A percentile compares a stretch with the other conserved stretches of the same genome.
phyloP scores from a whole-genome alignment of 2,329 filamentous ascomycete genomes.

The Penicillium sp. region DNA sequence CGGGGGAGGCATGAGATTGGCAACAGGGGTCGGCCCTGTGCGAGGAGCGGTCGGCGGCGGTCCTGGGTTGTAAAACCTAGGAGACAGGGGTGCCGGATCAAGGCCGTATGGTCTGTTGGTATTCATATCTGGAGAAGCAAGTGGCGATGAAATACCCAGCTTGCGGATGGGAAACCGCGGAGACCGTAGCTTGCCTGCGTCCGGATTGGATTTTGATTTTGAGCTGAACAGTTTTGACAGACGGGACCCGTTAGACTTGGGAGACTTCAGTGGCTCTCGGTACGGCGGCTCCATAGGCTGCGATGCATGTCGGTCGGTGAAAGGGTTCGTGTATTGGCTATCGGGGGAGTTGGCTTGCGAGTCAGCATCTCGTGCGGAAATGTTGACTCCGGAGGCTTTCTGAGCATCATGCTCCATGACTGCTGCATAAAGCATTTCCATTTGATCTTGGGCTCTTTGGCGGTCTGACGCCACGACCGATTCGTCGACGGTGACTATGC shows the following conservation, averaged over 20 bases:
- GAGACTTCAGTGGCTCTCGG: constrained; percentile 22
- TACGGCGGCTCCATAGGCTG: constrained; percentile 26
- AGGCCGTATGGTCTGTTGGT: constrained; percentile 48
- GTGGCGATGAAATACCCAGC: constrained; percentile 59
- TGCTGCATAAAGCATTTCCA: constrained; percentile 87
- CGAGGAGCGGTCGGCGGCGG: constrained; percentile 56
- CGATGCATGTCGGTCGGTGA: constrained; percentile 31
- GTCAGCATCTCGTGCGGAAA: constrained; percentile 19
- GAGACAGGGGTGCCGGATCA: constrained; percentile 58
- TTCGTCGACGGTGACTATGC: constrained; percentile 74
- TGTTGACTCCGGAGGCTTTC: constrained; percentile 35
- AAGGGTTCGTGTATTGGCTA: constrained; percentile 30
- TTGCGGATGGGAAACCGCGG: constrained; percentile 51
- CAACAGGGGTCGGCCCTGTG: constrained; percentile 20
- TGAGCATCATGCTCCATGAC: constrained; percentile 83
- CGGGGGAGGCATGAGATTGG: constrained; percentile 13
- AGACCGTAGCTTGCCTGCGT: constrained; percentile 46
- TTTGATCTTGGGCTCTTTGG: constrained; percentile 73
- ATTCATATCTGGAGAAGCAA: constrained; percentile 49
- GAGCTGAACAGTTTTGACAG: constrained; percentile 46
- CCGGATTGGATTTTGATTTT: constrained; percentile 41
- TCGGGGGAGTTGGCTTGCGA: constrained; percentile 25
- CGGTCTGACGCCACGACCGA: constrained; percentile 73
- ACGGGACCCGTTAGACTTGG: constrained; percentile 35
- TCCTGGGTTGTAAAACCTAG: constrained; percentile 57